phyloP scores from a whole-genome alignment of 257 asterid genomes.

The Gentiana straminea region DNA sequence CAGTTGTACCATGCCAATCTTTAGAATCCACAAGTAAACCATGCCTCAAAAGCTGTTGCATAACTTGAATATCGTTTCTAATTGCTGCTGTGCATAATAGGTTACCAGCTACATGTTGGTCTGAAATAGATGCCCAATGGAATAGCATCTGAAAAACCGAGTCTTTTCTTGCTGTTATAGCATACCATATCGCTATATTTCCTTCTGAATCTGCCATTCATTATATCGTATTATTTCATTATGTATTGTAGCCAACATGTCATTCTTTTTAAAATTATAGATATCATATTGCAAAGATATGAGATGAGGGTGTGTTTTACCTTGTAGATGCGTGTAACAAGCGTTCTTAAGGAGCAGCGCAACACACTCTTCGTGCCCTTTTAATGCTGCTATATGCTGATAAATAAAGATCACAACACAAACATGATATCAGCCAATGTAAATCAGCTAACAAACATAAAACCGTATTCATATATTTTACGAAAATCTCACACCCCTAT shows the following conservation, averaged over 20 bases:
- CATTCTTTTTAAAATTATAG: background rate
- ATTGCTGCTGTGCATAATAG: constrained; percentile 76
- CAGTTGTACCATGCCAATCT: constrained; percentile 59
- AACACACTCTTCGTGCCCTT: constrained; percentile 85
- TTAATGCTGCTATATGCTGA: constrained; percentile 83
- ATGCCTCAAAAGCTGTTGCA: constrained; percentile 57
- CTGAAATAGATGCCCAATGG: constrained; percentile 81
- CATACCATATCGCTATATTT: constrained; percentile 81
- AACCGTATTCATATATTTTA: no score
- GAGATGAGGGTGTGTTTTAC: constrained; percentile 20
- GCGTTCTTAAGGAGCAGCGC: constrained; percentile 79
- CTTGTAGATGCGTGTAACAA: constrained; percentile 61
- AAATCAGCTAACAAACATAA: no score
- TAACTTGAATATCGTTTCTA: constrained; percentile 33
- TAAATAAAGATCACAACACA: constrained; percentile 2
- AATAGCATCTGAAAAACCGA: constrained; percentile 60
- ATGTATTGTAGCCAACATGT: background rate
- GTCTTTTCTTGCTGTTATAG: constrained; percentile 55
- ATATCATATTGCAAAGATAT: background rate
- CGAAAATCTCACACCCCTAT: no score
- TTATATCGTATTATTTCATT: no score
- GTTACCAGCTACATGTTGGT: constrained; percentile 67
- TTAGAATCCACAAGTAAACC: constrained; percentile 66
- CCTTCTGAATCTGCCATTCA: constrained; percentile 49
- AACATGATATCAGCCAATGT: background rate